Conservation (phyloP, 2,329 filamentous ascomycete species). For the Aureobasidium sp. region DNA sequence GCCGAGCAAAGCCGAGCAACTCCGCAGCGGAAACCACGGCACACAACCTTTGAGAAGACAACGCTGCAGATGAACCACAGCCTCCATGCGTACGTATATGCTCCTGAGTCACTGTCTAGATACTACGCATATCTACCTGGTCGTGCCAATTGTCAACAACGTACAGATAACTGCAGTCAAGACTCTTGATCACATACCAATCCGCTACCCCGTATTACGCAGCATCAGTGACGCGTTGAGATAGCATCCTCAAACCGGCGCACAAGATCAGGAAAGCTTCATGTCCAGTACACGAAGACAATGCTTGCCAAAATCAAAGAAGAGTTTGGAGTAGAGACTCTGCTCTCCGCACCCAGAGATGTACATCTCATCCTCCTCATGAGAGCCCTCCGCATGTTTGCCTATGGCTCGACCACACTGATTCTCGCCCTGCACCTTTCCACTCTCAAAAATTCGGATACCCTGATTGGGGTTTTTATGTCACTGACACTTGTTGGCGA, state of each 20-base stretch:
- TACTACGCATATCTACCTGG: background rate
- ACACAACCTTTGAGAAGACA: background rate
- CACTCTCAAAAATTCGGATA: constrained; percentile 22
- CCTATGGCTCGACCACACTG: constrained; percentile 43
- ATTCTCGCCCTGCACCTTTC: constrained; percentile 26
- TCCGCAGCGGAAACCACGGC: background rate
- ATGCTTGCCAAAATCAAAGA: constrained; percentile 11
- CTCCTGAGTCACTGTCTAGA: background rate
- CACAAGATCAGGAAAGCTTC: background rate
- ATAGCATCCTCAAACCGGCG: background rate
- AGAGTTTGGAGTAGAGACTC: constrained; percentile 10
- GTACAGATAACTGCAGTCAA: background rate
- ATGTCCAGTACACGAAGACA: background rate
- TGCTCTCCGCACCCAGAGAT: constrained; percentile 3
- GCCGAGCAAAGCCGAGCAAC: background rate
- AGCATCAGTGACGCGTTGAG: background rate
- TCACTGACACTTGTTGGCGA: constrained; percentile 27
- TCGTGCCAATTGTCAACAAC: background rate
- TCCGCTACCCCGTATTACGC: background rate
- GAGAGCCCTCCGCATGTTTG: constrained; percentile 46
- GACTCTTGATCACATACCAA: background rate
- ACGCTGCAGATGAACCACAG: background rate
- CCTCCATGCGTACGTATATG: background rate
- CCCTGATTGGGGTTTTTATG: constrained; percentile 28
- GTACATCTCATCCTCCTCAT: constrained; percentile 13